phyloP scores from a whole-genome alignment of 441 rosid species.

The Bruguiera hainesii region DNA sequence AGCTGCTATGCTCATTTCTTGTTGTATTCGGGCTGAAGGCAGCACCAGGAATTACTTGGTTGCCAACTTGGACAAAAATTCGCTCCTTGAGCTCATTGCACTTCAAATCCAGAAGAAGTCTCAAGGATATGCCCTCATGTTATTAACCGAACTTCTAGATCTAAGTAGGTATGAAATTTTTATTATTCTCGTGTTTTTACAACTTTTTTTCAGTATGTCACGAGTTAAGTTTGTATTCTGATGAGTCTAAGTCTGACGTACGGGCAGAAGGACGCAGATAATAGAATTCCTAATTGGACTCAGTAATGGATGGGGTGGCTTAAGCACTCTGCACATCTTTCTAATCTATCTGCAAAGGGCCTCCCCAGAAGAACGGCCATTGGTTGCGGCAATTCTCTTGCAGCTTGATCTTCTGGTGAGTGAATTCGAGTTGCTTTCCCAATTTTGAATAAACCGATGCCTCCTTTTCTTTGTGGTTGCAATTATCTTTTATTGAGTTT shows the following conservation, averaged over 20 bases:
- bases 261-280: slow-evolving; percentile 41
- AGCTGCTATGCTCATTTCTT: slow-evolving; percentile 36
- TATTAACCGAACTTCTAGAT: slow-evolving; percentile 47
- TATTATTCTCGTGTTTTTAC: not conserved
- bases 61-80: slow-evolving; percentile 37
- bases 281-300: slow-evolving; percentile 34
- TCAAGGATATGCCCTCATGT: slow-evolving; percentile 23
- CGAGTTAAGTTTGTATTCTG: slow-evolving; percentile 6
- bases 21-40: slow-evolving; percentile 46
- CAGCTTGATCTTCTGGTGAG: slow-evolving; percentile 67
- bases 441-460: not conserved
- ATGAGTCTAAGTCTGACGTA: slow-evolving; percentile 4
- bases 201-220: not conserved
- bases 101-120: slow-evolving; percentile 28
- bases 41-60: slow-evolving; percentile 47
- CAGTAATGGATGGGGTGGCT: slow-evolving; percentile 40
- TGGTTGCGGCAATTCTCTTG: slow-evolving; percentile 46
- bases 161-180: slow-evolving; percentile 37
- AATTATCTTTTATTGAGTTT: not conserved
- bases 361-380: slow-evolving; percentile 45
- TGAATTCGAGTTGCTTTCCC: slow-evolving; percentile 6
- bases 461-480: not conserved
- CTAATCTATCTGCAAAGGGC: slow-evolving; percentile 43
- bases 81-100: slow-evolving; percentile 49
- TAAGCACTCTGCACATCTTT: slow-evolving; percentile 52